phyloP scores from a whole-genome alignment of 1,284 basidiomycete species.

The Pascua guehoae region DNA sequence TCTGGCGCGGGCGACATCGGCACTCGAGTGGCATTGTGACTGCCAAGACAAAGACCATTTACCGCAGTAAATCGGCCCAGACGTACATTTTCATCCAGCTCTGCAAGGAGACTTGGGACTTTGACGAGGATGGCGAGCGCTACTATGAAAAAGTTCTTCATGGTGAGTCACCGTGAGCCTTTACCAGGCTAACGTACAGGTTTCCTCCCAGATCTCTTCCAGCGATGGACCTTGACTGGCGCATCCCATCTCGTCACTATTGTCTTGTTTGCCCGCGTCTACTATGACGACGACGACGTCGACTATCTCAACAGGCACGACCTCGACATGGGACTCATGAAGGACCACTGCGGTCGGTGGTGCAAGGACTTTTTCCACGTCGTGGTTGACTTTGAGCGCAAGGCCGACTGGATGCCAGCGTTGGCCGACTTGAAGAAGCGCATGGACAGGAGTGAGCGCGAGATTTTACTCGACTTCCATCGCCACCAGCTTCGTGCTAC shows the following conservation, averaged over 20 bases:
- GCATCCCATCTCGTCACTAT: conserved; percentile 94
- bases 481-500: conserved; percentile 46
- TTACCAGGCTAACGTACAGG: conserved; percentile 28
- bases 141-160: conserved; percentile 96
- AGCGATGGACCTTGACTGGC: conserved; percentile 72
- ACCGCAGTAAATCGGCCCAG: conserved; percentile 85
- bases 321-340: conserved; percentile 61
- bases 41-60: conserved; percentile 79
- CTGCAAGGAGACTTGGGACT: conserved; percentile 93
- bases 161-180: conserved; percentile 37
- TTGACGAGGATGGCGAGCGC: conserved; percentile 91
- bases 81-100: conserved; percentile 87
- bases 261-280: conserved; percentile 89
- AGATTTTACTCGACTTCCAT: conserved; percentile 81
- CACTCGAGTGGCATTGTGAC: conserved; percentile 78
- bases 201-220: conserved; percentile 79
- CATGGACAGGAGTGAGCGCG: conserved; percentile 80
- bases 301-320: conserved; percentile 55
- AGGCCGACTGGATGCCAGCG: conserved; percentile 80
- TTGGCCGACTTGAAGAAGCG: conserved; percentile 82
- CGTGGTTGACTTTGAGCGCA: conserved; percentile 85
- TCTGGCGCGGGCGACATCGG: conserved; percentile 54
- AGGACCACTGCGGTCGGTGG: conserved; percentile 68
- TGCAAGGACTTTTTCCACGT: conserved; percentile 98
- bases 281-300: conserved; percentile 79